Base-by-base conservation (phyloP, 2,329 filamentous ascomycete genomes). In the Botryotinia globosa region DNA sequence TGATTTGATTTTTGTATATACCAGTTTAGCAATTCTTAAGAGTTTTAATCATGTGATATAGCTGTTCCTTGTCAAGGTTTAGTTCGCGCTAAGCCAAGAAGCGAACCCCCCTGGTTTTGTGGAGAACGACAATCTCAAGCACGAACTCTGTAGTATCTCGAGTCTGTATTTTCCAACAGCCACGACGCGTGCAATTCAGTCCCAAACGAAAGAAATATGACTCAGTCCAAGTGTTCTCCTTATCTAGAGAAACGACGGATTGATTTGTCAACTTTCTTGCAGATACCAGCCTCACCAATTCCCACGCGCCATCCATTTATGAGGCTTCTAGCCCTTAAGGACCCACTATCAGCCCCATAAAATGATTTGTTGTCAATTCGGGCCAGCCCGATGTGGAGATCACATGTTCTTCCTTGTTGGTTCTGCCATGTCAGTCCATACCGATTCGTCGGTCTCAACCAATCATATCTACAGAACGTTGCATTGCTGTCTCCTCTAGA, bases 301-400 rank as follows among this genome's bases (percentile, higher is more conserved):
- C 37, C 1, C 20, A 56, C 7, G 20, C 42, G 29, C 29, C 44
- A 65, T 32, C 29, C 45, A 45, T 39, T 56, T 65, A 25, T 51
- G n/a, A 20, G 37, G 51, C 51, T 44, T 68, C 62, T 32, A 37
- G 29, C 18, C 37, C 29, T 56, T 18, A n/a, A 2, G 8, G 25
- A 20, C 7, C 63, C 39, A 59, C 12, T 61, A 4, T 9, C 3
- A 51, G 54, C 54, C 51, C 70, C 70, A 72, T 37, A 68, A 61
- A 72, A 68, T 72, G 54, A 68, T 72, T 72, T 48, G 70, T 29
- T 72, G 51, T 56, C 63, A 72, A 34, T 62, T n/a, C 14, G 32
- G 44, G 56, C 39, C 34, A 56, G 44, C 68, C 68, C 25, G 20
- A 45, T 51, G 45, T 68, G 25, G 51, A 32, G 42, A 58, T 72